Evolutionary conservation across 768 basidiomycete genomes (phyloP), one percentile per base, ranked within the genome.

Genomic region (Melanogaster broomeanus): DNA sequence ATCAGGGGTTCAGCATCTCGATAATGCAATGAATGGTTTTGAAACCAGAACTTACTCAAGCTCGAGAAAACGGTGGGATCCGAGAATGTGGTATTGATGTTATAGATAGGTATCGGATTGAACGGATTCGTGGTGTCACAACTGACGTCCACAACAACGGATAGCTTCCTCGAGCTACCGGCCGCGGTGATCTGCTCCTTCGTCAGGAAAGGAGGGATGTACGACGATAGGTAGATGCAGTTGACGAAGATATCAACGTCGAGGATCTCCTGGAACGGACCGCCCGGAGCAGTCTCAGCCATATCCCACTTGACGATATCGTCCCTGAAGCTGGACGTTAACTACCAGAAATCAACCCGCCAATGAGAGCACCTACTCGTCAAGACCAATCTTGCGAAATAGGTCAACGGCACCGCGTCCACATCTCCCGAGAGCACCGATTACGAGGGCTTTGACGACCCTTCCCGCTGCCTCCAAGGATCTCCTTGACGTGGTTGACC

Each of bases 101-200:
- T 77, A 74, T 99, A 99, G 54, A 99, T 87, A 9, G 97, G 97
- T 59, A 98, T 89, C 1, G 97, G 97, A 70, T 98, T 99, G 80
- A 88, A 88, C 15, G 97, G 95, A 71, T 99, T 99, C 48, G 94
- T 98, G 21, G 96, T 98, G 70, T 99, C 97, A 76, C 97, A 99
- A 68, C 93, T 96, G 61, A 99, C 97, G 61, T 99, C 97, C 22
- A 98, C 97, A 42, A 98, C 84, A 25, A 95, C 85, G 21, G 83
- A 77, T 53, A 99, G 71, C 50, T 78, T 77, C 53, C 97, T 79
- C 16, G 72, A 60, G 48, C 74, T 71, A 22, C 94, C 93, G 12
- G 89, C 90, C 19, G 77, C 77, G n/a, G 71, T 71, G 57, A 97
- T 87, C 52, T 83, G 82, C 38, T 88, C 82, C 24, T 73, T 67